Percentiles rank a stretch among this genome's conserved stretches.
Conservation (phyloP, 1,139 yeast species). For the Yamadazyma atlantica region DNA sequence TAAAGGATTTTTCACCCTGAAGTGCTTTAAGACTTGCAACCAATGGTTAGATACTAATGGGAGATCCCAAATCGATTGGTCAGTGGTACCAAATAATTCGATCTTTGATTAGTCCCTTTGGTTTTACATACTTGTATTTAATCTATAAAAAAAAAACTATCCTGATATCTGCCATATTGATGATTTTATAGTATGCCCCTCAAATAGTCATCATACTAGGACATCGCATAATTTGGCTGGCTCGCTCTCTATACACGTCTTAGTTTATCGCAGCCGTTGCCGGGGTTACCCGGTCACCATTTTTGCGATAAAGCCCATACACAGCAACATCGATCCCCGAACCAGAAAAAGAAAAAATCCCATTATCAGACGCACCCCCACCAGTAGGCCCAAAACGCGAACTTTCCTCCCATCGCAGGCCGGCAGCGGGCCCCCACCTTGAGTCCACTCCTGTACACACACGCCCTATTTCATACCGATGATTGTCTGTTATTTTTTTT, state of each 20-base stretch:
- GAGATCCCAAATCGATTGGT: constrained; percentile 65
- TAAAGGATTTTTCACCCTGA: constrained; percentile 75
- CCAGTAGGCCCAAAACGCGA: not conserved
- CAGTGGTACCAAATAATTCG: constrained; percentile 8
- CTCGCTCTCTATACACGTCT: constrained; percentile 1
- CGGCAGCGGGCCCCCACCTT: not conserved
- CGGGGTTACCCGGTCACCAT: not conserved
- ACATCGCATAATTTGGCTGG: not conserved
- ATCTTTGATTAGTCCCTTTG: constrained; percentile 1
- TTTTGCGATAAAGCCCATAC: too few relatives aligned
- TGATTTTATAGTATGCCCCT: not conserved
- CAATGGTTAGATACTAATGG: constrained; percentile 63
- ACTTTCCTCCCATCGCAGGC: not conserved
- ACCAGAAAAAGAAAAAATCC: not conserved
- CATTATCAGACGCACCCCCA: too few relatives aligned
- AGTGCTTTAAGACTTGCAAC: constrained; percentile 71
- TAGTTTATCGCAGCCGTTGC: not conserved
- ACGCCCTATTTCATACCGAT: not conserved
- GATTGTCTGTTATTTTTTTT: not conserved
- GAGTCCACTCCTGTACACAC: not conserved
- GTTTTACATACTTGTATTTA: too few relatives aligned
- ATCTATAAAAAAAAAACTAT: not conserved
- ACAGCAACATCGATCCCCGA: too few relatives aligned
- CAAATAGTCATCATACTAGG: not conserved
- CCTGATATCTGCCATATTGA: not conserved